Conservation (phyloP, 1,284 basidiomycete species). For the Butyriboletus appendiculatus region DNA sequence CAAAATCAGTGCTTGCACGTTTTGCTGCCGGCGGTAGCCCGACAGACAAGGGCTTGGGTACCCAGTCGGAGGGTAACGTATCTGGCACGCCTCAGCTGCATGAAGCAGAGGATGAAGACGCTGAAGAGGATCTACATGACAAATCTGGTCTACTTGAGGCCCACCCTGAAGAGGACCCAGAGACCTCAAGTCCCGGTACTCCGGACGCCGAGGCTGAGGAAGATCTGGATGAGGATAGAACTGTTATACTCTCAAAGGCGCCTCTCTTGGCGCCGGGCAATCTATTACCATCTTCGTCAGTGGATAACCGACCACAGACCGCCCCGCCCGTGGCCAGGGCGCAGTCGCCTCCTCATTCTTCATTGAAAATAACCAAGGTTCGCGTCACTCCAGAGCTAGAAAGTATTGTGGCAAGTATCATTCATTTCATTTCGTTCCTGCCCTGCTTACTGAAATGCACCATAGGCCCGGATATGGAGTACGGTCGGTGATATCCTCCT, state of each 20-base stretch:
- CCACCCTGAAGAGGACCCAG: conserved; percentile 3
- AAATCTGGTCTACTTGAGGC: conserved; percentile 14
- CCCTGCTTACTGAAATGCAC: background rate
- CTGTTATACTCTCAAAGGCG: conserved; percentile 30
- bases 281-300: conserved; percentile 2
- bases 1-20: conserved; percentile 32
- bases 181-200: background rate
- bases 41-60: conserved; percentile 8
- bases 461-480: conserved; percentile 66
- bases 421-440: background rate
- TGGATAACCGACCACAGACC: conserved; percentile 3
- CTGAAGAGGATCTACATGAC: conserved; percentile 8
- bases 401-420: conserved; percentile 52
- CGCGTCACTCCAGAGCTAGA: conserved; percentile 58
- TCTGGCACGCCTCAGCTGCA: conserved; percentile 4
- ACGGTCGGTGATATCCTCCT: conserved; percentile 64
- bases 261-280: conserved; percentile 13
- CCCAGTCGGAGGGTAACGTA: conserved; percentile 6
- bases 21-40: conserved; percentile 15
- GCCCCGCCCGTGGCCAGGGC: conserved; percentile 1
- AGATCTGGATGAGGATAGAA: conserved; percentile 32
- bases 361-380: conserved; percentile 36
- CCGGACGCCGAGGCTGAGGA: conserved; percentile 19
- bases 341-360: conserved; percentile 12
- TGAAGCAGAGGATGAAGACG: background rate